Evolutionary conservation across 345 rosid species (phyloP), one percentile per base, ranked within the genome.

Genomic region (Aethionema arabicum): DNA sequence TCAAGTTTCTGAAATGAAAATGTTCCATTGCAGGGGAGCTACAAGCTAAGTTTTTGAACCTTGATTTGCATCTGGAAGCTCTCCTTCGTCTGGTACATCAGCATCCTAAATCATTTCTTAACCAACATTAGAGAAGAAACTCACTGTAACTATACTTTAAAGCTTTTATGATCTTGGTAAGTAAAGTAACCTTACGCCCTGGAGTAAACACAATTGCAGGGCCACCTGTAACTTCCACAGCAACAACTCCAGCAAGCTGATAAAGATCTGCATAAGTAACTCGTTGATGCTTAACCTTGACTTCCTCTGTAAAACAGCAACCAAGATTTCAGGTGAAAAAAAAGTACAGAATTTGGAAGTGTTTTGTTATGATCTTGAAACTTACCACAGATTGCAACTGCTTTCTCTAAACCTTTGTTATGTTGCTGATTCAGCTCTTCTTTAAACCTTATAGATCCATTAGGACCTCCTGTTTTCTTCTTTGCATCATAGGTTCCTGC

Each of bases 231-330:
- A 82, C 68, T 76, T 90, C 93, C 30, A 90, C 95, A 2, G 97
- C 87, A 51, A 87, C 93, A 66, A 90, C 77, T 49, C 97, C 97
- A 43, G 91, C 90, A 40, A 90, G 92, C 95, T 90, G 97, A 68
- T 85, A 85, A 51, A 90, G 83, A 45, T 87, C 97, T 41, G 93
- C 95, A 36, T 85, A 85, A 11, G 95, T 69, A 65, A 90, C 77
- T 45, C 56, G 73, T 0, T 87, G 91, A 72, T 85, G 87, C 59
- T 72, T 83, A 15, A 71, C 72, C 70, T 87, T 90, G 52, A 90
- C 77, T 76, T 69, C 72, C 69, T 85, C 97, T 87, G 73, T 32
- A 48, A 57, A 55, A 63, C 56, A 68, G 11, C 13, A 56, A 56
- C 36, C 9, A 16, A n/a, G 32, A 7, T n/a, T 33, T 43, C 29